A percentile compares a stretch with the other conserved stretches of the same genome.
Evolutionary conservation across 164 flowering plant genomes (phyloP).

Genomic region (Vitis riparia): DNA sequence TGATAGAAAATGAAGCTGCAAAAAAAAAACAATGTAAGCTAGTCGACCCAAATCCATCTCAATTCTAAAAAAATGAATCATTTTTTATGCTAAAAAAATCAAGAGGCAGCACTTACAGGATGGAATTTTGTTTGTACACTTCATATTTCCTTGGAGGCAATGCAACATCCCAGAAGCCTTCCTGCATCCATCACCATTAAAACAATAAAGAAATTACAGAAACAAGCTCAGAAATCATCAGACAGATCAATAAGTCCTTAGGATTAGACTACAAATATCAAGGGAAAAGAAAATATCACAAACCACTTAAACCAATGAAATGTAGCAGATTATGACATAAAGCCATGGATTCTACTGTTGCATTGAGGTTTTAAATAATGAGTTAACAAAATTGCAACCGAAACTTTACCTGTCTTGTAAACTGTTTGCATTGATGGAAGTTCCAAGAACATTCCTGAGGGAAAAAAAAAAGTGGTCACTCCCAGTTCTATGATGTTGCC

Average conservation of each 20-base stretch:
- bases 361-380: too few species aligned
- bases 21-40: not conserved
- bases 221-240: not conserved
- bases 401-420: constrained; percentile 28
- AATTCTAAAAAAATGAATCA: too few species aligned
- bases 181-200: constrained; percentile 18
- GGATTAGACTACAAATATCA: not conserved
- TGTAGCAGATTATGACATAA: too few species aligned
- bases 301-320: too few species aligned
- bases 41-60: too few species aligned
- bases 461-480: constrained; percentile 2
- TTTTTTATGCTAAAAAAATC: not conserved
- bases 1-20: constrained; percentile 47
- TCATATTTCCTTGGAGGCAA: constrained; percentile 34
- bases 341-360: too few species aligned
- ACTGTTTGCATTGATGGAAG: constrained; percentile 28
- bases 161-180: constrained; percentile 28
- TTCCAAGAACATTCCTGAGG: constrained; percentile 41
- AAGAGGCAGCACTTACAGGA: constrained; percentile 28
- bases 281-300: not conserved
- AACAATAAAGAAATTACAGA: not conserved
- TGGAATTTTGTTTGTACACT: constrained; percentile 31
- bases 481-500: not conserved
- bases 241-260: not conserved
- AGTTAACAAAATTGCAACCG: not conserved